Evolutionary conservation across 2,329 filamentous ascomycete genomes (phyloP).

Genomic region (Fusarium hostae): DNA sequence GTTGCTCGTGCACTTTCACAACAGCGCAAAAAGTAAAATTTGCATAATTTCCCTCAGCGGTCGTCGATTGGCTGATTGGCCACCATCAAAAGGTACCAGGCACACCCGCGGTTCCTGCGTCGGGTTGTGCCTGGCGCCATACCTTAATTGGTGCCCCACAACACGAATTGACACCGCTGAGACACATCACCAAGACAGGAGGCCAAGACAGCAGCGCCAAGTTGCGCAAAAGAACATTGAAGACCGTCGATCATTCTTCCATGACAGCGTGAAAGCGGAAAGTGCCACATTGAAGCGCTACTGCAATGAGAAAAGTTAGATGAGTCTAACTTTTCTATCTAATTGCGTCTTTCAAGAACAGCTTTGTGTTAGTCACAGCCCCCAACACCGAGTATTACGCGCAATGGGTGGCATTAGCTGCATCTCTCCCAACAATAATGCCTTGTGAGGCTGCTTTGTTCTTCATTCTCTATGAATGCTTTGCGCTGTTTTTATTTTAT

Average conservation of each 20-base stretch:
- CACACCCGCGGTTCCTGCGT: conserved; percentile 42
- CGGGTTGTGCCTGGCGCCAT: conserved; percentile 41
- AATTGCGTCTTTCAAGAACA: conserved; percentile 5
- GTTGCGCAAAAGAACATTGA: conserved; percentile 6
- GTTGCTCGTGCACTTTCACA: conserved; percentile 12
- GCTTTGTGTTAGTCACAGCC: neutral
- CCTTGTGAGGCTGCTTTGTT: neutral
- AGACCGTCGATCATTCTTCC: conserved; percentile 19
- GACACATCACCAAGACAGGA: neutral
- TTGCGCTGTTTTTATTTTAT: neutral
- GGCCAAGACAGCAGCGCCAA: conserved; percentile 1
- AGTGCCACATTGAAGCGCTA: conserved; percentile 19
- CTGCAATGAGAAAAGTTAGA: conserved; percentile 30
- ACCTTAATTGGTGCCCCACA: conserved; percentile 15
- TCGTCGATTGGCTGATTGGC: conserved; percentile 12
- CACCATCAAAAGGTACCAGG: conserved; percentile 11
- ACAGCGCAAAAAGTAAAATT: conserved; percentile 43
- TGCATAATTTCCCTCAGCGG: conserved; percentile 44
- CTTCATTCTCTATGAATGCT: neutral
- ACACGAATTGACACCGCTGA: neutral
- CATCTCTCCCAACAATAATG: conserved; percentile 1
- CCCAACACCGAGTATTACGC: neutral
- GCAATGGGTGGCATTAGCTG: neutral
- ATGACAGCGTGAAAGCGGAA: neutral
- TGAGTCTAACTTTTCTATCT: conserved; percentile 15